Percentiles rank a stretch among this genome's conserved stretches.
Evolutionary conservation across 805 yeast species (phyloP).

Genomic region (Kuraishia cidri): DNA sequence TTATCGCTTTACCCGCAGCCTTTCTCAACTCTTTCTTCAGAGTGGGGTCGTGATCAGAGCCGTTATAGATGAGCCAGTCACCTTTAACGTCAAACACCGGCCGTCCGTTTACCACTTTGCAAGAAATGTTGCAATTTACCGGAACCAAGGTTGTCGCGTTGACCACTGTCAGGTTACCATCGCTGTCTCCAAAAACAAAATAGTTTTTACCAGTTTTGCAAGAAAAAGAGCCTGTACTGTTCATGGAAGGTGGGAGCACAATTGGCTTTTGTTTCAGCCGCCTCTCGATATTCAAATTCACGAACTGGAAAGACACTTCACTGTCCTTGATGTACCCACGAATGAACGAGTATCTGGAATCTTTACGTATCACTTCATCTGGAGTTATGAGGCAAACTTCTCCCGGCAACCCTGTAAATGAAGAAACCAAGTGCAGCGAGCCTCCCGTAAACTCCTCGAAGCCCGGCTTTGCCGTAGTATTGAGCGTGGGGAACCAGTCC

Average conservation of each 20-base stretch:
- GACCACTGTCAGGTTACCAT: constrained; percentile 18
- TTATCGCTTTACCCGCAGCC: constrained; percentile 4
- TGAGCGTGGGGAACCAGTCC: constrained; percentile 28
- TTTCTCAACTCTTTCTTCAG: constrained; percentile 17
- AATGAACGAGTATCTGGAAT: constrained; percentile 13
- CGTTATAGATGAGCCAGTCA: constrained; percentile 38
- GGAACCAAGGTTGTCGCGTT: constrained; percentile 7
- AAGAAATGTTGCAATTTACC: constrained; percentile 6
- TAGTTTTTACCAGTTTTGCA: constrained; percentile 10
- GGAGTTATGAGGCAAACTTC: constrained; percentile 12
- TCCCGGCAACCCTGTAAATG: constrained; percentile 5
- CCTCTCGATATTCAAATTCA: constrained; percentile 3
- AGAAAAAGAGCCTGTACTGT: constrained; percentile 14
- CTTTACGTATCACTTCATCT: constrained; percentile 14
- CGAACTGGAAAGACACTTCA: constrained; percentile 1
- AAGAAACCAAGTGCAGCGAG: constrained; percentile 17
- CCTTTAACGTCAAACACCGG: constrained; percentile 42
- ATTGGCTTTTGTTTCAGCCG: constrained; percentile 9
- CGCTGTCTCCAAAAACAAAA: constrained; percentile 16
- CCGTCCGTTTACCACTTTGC: constrained; percentile 17
- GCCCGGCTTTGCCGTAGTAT: constrained; percentile 1
- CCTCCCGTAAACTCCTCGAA: constrained; percentile 9
- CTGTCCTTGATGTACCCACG: constrained; percentile 4
- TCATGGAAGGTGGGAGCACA: constrained; percentile 16
- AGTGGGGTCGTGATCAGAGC: constrained; percentile 25